A percentile compares a stretch with the other conserved stretches of the same genome.
These are phyloP conservation scores for Rhodotorula sp. DNA, from an alignment of 1,284 basidiomycete species.

Conservation along the genomic window DNA sequence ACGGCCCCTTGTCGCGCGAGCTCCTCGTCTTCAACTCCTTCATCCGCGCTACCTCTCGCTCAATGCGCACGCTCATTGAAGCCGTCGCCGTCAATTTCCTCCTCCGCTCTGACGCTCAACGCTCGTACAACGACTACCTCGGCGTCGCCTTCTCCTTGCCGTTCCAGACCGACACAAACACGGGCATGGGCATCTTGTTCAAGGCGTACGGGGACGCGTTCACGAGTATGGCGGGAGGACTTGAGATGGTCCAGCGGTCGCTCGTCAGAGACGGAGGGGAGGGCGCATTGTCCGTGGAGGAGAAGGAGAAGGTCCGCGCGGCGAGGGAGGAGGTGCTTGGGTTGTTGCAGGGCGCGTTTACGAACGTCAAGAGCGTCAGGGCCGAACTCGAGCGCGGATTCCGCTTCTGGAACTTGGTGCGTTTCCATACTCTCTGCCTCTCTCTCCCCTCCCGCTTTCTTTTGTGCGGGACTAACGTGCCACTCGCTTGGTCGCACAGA, in stretches of 20 bases:
- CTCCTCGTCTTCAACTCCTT: slow-evolving; percentile 98
- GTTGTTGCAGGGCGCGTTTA: slow-evolving; percentile 89
- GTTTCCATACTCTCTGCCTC: slow-evolving; percentile 8
- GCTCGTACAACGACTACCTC: slow-evolving; percentile 82
- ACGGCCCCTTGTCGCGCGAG: slow-evolving; percentile 91
- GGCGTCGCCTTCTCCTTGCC: slow-evolving; percentile 83
- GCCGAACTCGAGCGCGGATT: slow-evolving; percentile 91
- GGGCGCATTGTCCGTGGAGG: slow-evolving; percentile 49
- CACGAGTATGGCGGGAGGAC: slow-evolving; percentile 38
- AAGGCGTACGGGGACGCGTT: slow-evolving; percentile 61
- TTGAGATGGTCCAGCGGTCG: slow-evolving; percentile 32
- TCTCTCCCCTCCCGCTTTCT: slow-evolving; percentile 2
- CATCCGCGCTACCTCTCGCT: slow-evolving; percentile 80
- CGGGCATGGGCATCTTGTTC: slow-evolving; percentile 92
- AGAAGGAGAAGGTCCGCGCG: slow-evolving; percentile 71
- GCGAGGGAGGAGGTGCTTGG: slow-evolving; percentile 84
- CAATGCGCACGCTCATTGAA: slow-evolving; percentile 85
- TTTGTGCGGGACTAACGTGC: background rate
- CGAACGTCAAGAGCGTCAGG: slow-evolving; percentile 79
- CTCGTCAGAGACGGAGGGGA: slow-evolving; percentile 56
- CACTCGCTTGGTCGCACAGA: slow-evolving; percentile 53
- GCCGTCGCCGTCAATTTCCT: slow-evolving; percentile 89
- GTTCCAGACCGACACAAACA: slow-evolving; percentile 95
- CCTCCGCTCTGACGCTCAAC: slow-evolving; percentile 77
- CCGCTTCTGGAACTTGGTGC: slow-evolving; percentile 94